A percentile compares a stretch with the other conserved stretches of the same genome.
Conservation (phyloP, 2,329 filamentous ascomycete genomes). For the Cercospora sojina region DNA sequence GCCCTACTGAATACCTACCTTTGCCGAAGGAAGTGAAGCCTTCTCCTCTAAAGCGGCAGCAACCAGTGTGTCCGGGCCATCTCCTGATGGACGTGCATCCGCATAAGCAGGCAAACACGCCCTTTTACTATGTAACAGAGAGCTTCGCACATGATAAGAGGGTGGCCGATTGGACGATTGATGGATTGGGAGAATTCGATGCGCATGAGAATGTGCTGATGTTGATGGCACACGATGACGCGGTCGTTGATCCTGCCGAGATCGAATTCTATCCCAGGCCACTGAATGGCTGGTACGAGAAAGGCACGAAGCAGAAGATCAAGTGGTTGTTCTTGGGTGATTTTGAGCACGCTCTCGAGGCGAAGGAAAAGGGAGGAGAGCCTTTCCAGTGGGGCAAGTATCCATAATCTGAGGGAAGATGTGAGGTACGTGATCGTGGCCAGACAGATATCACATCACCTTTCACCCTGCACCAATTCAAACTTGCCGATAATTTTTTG, state of each 20-base stretch:
- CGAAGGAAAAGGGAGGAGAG: slow-evolving; percentile 28
- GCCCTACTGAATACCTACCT: slow-evolving; percentile 46
- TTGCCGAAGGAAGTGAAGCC: slow-evolving; percentile 38
- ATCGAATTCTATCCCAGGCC: slow-evolving; percentile 43
- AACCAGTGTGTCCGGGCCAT: slow-evolving; percentile 43
- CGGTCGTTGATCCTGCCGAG: slow-evolving; percentile 32
- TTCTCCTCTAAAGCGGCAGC: slow-evolving; percentile 26
- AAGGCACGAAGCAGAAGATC: slow-evolving; percentile 32
- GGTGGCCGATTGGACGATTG: slow-evolving; percentile 36
- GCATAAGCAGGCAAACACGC: slow-evolving; percentile 36
- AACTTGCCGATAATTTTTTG: background rate
- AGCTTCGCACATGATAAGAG: slow-evolving; percentile 40
- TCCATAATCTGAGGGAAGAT: slow-evolving; percentile 5
- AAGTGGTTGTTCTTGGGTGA: slow-evolving; percentile 51
- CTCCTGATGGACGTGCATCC: slow-evolving; percentile 44
- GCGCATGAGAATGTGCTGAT: slow-evolving; percentile 36
- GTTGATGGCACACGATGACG: slow-evolving; percentile 37
- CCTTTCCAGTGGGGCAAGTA: slow-evolving; percentile 28
- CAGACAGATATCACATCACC: background rate
- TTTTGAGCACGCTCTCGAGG: slow-evolving; percentile 46
- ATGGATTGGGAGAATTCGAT: slow-evolving; percentile 37
- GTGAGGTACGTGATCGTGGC: background rate
- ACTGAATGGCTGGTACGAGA: slow-evolving; percentile 38
- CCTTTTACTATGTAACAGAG: slow-evolving; percentile 40
- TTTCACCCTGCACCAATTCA: background rate